Evolutionary conservation across 345 rosid genomes (phyloP), one percentile per base, ranked within the genome.

Genomic region (Salix suchowensis): DNA sequence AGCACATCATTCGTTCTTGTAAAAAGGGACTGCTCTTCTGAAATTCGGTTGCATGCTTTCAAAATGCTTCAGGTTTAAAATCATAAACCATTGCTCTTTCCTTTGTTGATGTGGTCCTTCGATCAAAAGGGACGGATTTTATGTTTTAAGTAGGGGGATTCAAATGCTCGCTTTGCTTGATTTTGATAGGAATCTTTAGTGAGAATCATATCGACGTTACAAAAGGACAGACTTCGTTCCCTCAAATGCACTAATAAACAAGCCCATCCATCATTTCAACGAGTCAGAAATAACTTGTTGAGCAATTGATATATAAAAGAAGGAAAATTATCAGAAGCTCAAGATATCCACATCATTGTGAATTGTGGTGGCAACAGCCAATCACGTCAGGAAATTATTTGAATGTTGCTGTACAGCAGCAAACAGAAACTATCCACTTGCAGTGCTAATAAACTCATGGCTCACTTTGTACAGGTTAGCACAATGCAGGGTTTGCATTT

Each of bases 31-130:
- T 95, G 94, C 90, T 82, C 97, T 74, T 87, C 98, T 23, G 98
- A 90, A 80, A 91, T 95, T 75, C 92, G 92, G 73, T 84, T 93
- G 78, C 97, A 91, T 79, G 94, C 98, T 76, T 90, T 90, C 82
- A 95, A 95, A 84, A 86, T 95, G 98, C 87, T 95, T 58, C 98
- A 95, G 98, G 98, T 92, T 74, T 58, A 72, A 77, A 64, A 78
- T 65, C 67, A 50, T 73, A 28, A 61, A 32, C 58, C 69, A 15
- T 42, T 81, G 21, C 46, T 74, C 60, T 78, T 74, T 48, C 55
- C 12, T 28, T 30, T 30, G 32, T 13, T 14, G 39, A 37, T 28
- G 44, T 30, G 14, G 7, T 67, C 66, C 66, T 52, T 70, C 30
- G 42, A 50, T 44, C n/a, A 32, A 32, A 32, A 14, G 50, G 50